These are phyloP conservation scores for Tulasnella sp. DNA, from an alignment of 768 basidiomycete genomes.

Conservation along the genomic window DNA sequence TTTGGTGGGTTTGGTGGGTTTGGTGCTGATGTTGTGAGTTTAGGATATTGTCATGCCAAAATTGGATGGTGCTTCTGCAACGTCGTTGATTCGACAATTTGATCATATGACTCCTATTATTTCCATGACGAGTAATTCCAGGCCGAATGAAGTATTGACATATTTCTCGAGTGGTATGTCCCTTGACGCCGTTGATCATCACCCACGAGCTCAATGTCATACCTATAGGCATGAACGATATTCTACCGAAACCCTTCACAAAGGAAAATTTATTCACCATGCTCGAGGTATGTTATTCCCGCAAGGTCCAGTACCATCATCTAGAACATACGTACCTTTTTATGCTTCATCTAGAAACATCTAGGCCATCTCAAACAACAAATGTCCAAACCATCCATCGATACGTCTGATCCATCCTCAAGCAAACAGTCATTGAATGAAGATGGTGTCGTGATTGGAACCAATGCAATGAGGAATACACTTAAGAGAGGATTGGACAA, in stretches of 20 bases:
- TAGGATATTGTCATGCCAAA: conserved; percentile 91
- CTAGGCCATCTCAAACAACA: conserved; percentile 77
- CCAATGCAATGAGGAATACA: conserved; percentile 8
- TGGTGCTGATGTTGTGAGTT: not conserved
- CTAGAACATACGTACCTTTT: conserved; percentile 13
- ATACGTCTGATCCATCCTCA: conserved; percentile 17
- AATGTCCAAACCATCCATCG: conserved; percentile 34
- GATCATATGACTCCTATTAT: conserved; percentile 93
- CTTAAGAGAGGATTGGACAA: conserved; percentile 29
- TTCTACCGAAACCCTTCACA: conserved; percentile 94
- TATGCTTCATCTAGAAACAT: conserved; percentile 46
- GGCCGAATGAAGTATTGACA: conserved; percentile 82
- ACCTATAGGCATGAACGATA: conserved; percentile 77
- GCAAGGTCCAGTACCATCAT: not conserved
- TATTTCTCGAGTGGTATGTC: conserved; percentile 60
- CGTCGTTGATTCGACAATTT: conserved; percentile 84
- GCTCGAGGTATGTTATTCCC: conserved; percentile 73
- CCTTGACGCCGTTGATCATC: not conserved
- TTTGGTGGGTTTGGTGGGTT: not conserved
- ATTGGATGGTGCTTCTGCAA: conserved; percentile 76
- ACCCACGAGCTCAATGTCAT: not conserved
- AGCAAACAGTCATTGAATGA: conserved; percentile 53
- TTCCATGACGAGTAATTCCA: conserved; percentile 91
- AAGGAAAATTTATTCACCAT: conserved; percentile 81
- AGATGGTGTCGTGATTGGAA: conserved; percentile 18